Evolutionary conservation across 1,139 yeast genomes (phyloP).

Genomic region (Kazachstania sp.): DNA sequence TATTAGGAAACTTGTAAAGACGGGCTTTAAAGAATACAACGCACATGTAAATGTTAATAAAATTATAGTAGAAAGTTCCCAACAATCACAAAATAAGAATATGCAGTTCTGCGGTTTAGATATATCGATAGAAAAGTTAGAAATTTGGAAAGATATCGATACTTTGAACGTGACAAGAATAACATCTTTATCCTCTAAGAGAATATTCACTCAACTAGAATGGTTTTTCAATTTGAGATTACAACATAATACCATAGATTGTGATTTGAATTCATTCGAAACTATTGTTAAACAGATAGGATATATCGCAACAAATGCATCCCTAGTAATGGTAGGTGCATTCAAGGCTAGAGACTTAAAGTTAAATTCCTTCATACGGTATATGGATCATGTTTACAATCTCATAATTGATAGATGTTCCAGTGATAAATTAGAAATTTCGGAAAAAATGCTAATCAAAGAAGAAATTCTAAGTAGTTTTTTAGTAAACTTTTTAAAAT

Average conservation of each 20-base stretch:
- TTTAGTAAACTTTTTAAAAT: conserved; percentile 9
- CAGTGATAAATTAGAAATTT: background rate
- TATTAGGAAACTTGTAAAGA: conserved; percentile 25
- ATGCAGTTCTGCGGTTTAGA: conserved; percentile 24
- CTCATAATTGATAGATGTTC: background rate
- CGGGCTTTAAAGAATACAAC: conserved; percentile 48
- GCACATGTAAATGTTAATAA: conserved; percentile 52
- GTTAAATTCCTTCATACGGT: conserved; percentile 1
- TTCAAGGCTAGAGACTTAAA: conserved; percentile 6
- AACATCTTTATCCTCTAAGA: conserved; percentile 8
- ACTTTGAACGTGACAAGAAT: conserved; percentile 14
- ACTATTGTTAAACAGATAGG: conserved; percentile 14
- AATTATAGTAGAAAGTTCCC: conserved; percentile 20
- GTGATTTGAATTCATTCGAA: conserved; percentile 16
- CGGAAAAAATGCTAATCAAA: conserved; percentile 6
- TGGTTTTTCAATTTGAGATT: conserved; percentile 11
- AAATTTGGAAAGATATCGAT: conserved; percentile 19
- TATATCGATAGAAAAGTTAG: conserved; percentile 15
- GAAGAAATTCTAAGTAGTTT: conserved; percentile 10
- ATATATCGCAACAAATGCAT: conserved; percentile 7
- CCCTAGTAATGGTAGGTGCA: conserved; percentile 2
- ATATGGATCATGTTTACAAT: conserved; percentile 8
- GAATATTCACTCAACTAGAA: conserved; percentile 8
- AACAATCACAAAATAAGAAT: background rate
- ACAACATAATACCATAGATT: conserved; percentile 5